Conservation (phyloP, 2,329 filamentous ascomycete genomes). For the Paecilomyces variotii region DNA sequence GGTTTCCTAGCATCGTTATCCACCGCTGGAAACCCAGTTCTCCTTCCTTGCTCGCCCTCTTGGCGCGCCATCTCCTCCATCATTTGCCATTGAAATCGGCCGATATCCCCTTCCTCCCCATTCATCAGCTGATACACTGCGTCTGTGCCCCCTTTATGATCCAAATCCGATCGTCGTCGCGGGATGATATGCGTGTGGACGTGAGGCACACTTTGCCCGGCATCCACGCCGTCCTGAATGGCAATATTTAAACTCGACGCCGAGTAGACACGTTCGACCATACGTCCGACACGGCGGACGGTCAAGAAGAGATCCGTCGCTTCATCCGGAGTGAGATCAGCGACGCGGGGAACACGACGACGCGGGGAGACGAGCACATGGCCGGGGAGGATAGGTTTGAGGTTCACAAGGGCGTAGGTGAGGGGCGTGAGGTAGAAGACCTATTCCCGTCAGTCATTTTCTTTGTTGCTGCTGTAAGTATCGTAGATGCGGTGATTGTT, state of each 20-base stretch:
- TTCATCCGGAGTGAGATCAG: conserved; percentile 64
- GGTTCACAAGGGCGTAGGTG: conserved; percentile 85
- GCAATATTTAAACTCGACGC: conserved; percentile 83
- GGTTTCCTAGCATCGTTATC: conserved; percentile 63
- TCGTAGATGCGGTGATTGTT: background rate
- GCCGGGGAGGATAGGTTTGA: conserved; percentile 87
- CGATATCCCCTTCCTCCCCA: conserved; percentile 75
- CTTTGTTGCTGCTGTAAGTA: background rate
- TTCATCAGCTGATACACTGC: conserved; percentile 78
- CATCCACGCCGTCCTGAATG: conserved; percentile 83
- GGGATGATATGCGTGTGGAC: conserved; percentile 91
- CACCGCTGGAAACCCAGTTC: conserved; percentile 57
- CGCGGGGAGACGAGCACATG: conserved; percentile 86
- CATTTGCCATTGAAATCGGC: conserved; percentile 57
- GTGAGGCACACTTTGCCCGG: conserved; percentile 90
- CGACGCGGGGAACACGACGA: conserved; percentile 60
- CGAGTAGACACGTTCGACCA: conserved; percentile 56
- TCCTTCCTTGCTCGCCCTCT: conserved; percentile 27
- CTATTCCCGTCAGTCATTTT: conserved; percentile 37
- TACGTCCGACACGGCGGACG: conserved; percentile 71
- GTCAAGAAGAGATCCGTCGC: conserved; percentile 80
- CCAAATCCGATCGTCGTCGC: conserved; percentile 51
- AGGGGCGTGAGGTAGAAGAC: conserved; percentile 77
- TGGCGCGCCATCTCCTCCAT: conserved; percentile 9
- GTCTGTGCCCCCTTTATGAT: conserved; percentile 55